Evolutionary conservation across 148 eudicot species (phyloP).

Genomic region (Chenopodium formosanum): DNA sequence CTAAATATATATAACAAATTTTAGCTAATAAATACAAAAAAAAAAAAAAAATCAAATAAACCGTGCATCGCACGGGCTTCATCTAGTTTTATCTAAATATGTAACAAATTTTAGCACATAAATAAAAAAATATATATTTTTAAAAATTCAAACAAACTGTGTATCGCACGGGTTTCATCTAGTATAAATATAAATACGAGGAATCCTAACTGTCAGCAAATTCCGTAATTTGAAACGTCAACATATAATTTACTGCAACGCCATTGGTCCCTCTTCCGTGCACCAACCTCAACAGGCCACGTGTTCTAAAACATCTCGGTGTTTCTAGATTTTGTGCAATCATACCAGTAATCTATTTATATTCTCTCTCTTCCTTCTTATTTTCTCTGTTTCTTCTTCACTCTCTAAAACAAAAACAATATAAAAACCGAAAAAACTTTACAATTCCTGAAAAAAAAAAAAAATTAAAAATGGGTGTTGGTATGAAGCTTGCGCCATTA

Average conservation of each 20-base stretch:
- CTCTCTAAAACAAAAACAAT: background rate
- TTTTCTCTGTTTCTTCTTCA: background rate
- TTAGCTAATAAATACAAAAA: too few species aligned
- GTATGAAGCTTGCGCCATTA: slow-evolving; percentile 25
- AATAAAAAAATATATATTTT: too few species aligned
- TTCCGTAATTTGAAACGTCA: background rate
- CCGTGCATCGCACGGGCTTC: too few species aligned
- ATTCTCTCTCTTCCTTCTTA: background rate
- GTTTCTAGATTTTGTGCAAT: slow-evolving; percentile 36
- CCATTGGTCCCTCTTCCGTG: slow-evolving; percentile 63
- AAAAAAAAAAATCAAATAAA: too few species aligned
- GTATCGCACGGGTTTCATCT: too few species aligned
- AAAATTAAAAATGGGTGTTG: slow-evolving; percentile 33
- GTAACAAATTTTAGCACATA: too few species aligned
- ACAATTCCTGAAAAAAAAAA: background rate
- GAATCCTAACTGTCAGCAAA: background rate
- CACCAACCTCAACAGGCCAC: slow-evolving; percentile 38
- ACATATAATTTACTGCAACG: slow-evolving; percentile 22
- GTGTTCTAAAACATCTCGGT: slow-evolving; percentile 30
- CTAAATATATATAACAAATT: too few species aligned
- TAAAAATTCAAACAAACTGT: too few species aligned
- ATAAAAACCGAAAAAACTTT: background rate
- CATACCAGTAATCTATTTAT: slow-evolving; percentile 33
- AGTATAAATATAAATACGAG: background rate
- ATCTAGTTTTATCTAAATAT: too few species aligned